phyloP scores from a whole-genome alignment of 2,329 filamentous ascomycete genomes.

The Diaporthe capsici region DNA sequence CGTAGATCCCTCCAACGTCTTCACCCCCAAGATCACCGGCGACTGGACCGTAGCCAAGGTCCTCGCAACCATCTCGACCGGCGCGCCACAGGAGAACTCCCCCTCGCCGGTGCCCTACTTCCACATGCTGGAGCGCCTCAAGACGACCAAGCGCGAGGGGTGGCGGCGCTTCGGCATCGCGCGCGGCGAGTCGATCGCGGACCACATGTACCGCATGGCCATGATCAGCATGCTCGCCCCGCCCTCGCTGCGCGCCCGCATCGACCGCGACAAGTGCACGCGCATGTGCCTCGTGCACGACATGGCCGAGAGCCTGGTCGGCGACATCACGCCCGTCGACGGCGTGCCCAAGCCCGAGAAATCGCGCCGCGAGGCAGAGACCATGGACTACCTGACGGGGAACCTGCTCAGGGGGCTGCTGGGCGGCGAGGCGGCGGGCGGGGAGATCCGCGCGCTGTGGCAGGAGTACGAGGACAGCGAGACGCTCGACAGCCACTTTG shows the following conservation, averaged over 20 bases:
- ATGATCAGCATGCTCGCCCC: conserved; percentile 95
- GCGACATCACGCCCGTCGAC: conserved; percentile 96
- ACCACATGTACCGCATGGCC: conserved; percentile 99
- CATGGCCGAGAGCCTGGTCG: conserved; percentile 95
- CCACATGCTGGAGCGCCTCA: conserved; percentile 92
- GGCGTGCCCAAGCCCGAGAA: conserved; percentile 89
- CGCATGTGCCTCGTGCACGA: conserved; percentile 98
- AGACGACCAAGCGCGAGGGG: conserved; percentile 96
- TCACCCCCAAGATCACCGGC: conserved; percentile 57
- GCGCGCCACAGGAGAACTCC: conserved; percentile 71
- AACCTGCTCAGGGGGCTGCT: conserved; percentile 81
- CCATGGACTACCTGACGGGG: conserved; percentile 91
- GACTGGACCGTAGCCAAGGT: conserved; percentile 73
- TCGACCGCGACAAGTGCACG: conserved; percentile 88
- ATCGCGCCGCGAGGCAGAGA: conserved; percentile 85
- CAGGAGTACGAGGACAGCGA: conserved; percentile 93
- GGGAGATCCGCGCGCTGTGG: conserved; percentile 85
- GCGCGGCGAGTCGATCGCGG: conserved; percentile 88
- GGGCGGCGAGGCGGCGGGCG: conserved; percentile 74
- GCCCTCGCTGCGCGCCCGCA: conserved; percentile 74
- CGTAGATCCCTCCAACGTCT: conserved; percentile 54
- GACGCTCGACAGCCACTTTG: conserved; percentile 88
- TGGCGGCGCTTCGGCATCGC: conserved; percentile 90
- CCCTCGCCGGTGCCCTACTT: conserved; percentile 90
- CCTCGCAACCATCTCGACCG: conserved; percentile 72